phyloP scores from a whole-genome alignment of 805 yeast species.

The Starmerella floris region DNA sequence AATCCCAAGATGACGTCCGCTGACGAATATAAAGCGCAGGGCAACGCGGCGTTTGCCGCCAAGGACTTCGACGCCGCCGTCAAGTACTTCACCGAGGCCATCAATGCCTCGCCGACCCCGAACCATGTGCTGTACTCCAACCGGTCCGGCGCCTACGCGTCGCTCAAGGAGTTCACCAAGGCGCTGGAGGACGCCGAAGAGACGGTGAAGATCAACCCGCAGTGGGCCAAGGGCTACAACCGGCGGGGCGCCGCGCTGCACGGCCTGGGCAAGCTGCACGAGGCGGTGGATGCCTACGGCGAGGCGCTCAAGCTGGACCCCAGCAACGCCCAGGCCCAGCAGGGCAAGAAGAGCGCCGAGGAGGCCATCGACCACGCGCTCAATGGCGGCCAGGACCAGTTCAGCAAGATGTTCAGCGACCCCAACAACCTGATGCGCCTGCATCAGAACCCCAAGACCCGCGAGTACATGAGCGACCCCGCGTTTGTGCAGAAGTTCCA shows the following conservation, averaged over 20 bases:
- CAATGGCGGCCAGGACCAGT: slow-evolving; percentile 29
- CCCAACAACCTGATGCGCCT: slow-evolving; percentile 66
- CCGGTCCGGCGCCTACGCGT: slow-evolving; percentile 84
- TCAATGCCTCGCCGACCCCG: slow-evolving; percentile 57
- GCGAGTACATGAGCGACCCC: slow-evolving; percentile 79
- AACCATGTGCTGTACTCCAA: slow-evolving; percentile 89
- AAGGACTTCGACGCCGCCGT: slow-evolving; percentile 74
- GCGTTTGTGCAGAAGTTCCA: slow-evolving; percentile 56
- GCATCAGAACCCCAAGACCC: slow-evolving; percentile 72
- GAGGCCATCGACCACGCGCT: slow-evolving; percentile 43
- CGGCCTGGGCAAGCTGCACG: slow-evolving; percentile 79
- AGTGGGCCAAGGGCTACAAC: slow-evolving; percentile 93
- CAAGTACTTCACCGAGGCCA: slow-evolving; percentile 72
- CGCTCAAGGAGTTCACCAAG: slow-evolving; percentile 53
- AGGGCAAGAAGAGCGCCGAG: slow-evolving; percentile 61
- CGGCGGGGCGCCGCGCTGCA: slow-evolving; percentile 86
- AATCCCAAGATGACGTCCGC: slow-evolving; percentile 10
- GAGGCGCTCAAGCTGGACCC: slow-evolving; percentile 83
- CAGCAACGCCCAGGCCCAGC: slow-evolving; percentile 69
- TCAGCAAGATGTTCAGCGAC: slow-evolving; percentile 65
- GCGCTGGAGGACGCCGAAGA: slow-evolving; percentile 79
- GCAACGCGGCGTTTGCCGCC: slow-evolving; percentile 82
- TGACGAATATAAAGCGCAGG: slow-evolving; percentile 54
- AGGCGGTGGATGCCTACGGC: slow-evolving; percentile 88
- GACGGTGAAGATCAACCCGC: slow-evolving; percentile 64